Percentiles rank a stretch among this genome's conserved stretches.
Evolutionary conservation across 169 alveolate species (phyloP).

Genomic region (Cryptosporidium felis): DNA sequence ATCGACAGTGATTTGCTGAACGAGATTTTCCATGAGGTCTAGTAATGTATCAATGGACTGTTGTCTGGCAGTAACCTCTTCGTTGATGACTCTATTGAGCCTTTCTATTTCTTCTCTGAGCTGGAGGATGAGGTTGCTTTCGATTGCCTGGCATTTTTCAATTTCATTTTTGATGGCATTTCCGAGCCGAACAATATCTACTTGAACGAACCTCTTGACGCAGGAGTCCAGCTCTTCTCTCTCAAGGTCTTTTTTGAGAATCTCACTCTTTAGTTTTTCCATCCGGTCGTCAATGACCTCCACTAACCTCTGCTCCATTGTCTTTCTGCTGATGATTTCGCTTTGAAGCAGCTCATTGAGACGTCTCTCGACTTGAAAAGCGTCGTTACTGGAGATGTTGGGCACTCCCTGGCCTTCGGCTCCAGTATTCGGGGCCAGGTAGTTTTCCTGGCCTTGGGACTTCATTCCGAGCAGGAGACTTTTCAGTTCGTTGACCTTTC

Average conservation of each 20-base stretch:
- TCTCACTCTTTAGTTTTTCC: constrained; percentile 26
- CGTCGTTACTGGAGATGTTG: background rate
- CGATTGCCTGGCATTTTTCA: constrained; percentile 42
- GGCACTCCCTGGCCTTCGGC: background rate
- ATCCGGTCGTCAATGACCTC: constrained; percentile 54
- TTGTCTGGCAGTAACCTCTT: constrained; percentile 52
- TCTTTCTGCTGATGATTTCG: constrained; percentile 45
- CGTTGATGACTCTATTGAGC: constrained; percentile 12
- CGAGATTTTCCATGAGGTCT: constrained; percentile 62
- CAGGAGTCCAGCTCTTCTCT: constrained; percentile 56
- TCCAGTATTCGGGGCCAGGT: background rate
- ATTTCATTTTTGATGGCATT: constrained; percentile 48
- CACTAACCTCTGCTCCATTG: constrained; percentile 46
- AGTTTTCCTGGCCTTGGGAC: background rate
- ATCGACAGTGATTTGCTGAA: constrained; percentile 59
- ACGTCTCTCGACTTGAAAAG: constrained; percentile 10
- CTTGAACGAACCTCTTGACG: constrained; percentile 58
- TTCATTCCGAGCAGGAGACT: background rate
- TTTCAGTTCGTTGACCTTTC: background rate
- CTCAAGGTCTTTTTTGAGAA: constrained; percentile 29
- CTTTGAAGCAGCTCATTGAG: constrained; percentile 45
- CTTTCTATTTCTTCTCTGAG: constrained; percentile 27
- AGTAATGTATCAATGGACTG: constrained; percentile 61
- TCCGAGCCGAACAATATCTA: constrained; percentile 60
- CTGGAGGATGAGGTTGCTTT: background rate